Evolutionary conservation across 345 rosid species (phyloP), one percentile per base, ranked within the genome.

Genomic region (Triadica sebifera): DNA sequence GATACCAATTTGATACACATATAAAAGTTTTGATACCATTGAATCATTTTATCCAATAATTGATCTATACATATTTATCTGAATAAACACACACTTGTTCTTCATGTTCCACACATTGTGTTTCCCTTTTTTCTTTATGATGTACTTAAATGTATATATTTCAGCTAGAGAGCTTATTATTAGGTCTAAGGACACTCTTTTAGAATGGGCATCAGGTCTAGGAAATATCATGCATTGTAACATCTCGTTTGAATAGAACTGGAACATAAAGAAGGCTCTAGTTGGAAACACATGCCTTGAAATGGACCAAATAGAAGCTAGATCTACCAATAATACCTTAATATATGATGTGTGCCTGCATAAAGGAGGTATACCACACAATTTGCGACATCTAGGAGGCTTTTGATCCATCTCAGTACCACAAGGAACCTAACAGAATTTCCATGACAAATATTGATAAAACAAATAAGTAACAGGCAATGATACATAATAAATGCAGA

Each of bases 311-410:
- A 59, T 55, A 29, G 46, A 60, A 66, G n/a, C 49, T 68, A 68
- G 49, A 67, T 46, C 62, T 65, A 69, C 12, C 50, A 76, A 52
- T 72, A 55, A 59, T 86, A 94, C 98, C 98, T 91, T 94, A 72
- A 50, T 55, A 74, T 25, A 77, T 72, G 90, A 81, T 78, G 77
- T 88, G 83, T 94, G 98, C 83, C 91, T 85, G 81, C 98, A 94
- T 49, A 92, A 74, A 56, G 83, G 88, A 72, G 83, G 70, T 82
- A 88, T 78, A 22, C 65, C 74, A 77, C 98, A 94, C 38, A 83
- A 75, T 76, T 92, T 94, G 65, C 86, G 95, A 77, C 97, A 94
- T 86, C 81, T 84, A 70, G 98, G 97, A 84, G 98, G 95, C 82
- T 87, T 89, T 79, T 92, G 97, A 71, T 87, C 84, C 87, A 74